These are phyloP conservation scores for Schwanniomyces polymorphus DNA, from an alignment of 805 yeast species.

Conservation along the genomic window DNA sequence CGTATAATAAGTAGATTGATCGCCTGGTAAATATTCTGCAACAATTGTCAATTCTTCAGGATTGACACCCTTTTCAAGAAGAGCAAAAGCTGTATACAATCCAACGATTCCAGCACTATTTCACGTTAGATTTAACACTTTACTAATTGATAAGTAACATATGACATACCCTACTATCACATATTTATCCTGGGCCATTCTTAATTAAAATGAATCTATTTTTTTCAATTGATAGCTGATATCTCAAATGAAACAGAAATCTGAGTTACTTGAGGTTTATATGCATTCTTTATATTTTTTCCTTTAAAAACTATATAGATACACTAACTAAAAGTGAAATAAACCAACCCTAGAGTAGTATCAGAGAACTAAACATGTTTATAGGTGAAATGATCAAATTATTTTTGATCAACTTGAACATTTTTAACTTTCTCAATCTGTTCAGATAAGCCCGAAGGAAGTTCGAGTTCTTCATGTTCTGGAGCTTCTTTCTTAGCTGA, in stretches of 20 bases:
- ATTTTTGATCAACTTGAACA: slow-evolving; percentile 19
- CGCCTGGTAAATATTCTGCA: slow-evolving; percentile 77
- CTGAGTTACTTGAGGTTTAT: neutral
- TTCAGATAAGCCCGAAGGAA: slow-evolving; percentile 49
- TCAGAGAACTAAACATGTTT: neutral
- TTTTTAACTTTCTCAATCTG: slow-evolving; percentile 39
- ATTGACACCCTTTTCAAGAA: slow-evolving; percentile 4
- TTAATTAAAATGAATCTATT: neutral
- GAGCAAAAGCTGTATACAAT: slow-evolving; percentile 3
- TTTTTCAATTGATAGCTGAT: too few species aligned
- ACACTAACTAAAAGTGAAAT: neutral
- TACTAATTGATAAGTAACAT: neutral
- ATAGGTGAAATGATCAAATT: neutral
- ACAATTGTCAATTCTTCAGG: slow-evolving; percentile 48
- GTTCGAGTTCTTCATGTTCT: slow-evolving; percentile 49
- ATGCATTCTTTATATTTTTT: neutral
- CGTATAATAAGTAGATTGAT: slow-evolving; percentile 68
- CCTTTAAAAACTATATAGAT: neutral
- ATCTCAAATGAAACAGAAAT: too few species aligned
- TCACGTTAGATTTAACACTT: neutral
- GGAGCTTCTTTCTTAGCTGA: slow-evolving; percentile 17
- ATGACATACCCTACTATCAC: neutral
- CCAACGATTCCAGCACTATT: slow-evolving; percentile 3
- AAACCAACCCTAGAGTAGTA: neutral
- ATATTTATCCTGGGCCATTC: neutral